phyloP scores from a whole-genome alignment of 768 basidiomycete genomes.

The Leccinum variicolor region DNA sequence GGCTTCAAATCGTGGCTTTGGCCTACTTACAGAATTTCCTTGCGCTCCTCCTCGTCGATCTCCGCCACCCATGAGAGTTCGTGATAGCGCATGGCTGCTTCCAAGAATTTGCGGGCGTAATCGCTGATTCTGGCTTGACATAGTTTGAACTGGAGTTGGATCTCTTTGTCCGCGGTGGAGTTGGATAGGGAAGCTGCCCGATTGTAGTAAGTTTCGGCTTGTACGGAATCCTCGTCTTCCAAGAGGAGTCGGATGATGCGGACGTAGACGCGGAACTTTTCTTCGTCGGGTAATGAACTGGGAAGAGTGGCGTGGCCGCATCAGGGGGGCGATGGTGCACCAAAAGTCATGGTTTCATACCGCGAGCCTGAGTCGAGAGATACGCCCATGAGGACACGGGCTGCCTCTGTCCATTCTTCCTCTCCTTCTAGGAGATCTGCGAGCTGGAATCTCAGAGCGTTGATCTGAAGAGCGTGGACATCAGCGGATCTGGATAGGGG shows the following conservation, averaged over 20 bases:
- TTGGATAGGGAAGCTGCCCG: constrained; percentile 90
- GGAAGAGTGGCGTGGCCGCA: not conserved
- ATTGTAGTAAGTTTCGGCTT: constrained; percentile 98
- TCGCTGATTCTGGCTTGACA: constrained; percentile 95
- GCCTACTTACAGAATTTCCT: constrained; percentile 76
- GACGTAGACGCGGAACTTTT: constrained; percentile 88
- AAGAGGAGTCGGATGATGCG: constrained; percentile 91
- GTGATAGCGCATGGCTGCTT: constrained; percentile 92
- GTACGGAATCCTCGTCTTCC: constrained; percentile 95
- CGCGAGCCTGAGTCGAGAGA: constrained; percentile 87
- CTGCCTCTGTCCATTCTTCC: constrained; percentile 93
- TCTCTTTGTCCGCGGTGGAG: constrained; percentile 73
- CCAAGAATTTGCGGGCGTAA: constrained; percentile 87
- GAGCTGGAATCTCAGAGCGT: constrained; percentile 80
- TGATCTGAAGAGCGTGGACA: constrained; percentile 50
- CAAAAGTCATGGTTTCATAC: constrained; percentile 37
- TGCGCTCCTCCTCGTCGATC: constrained; percentile 91
- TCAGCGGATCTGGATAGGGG: constrained; percentile 4
- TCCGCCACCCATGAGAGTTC: constrained; percentile 89
- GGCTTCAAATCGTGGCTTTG: not conserved
- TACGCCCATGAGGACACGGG: constrained; percentile 87
- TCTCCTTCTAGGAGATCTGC: constrained; percentile 85
- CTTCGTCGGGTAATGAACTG: constrained; percentile 70
- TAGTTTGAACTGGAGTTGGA: constrained; percentile 80
- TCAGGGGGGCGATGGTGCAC: constrained; percentile 5